These are phyloP conservation scores for Globisporangium carolinianum DNA, from an alignment of 352 stramenopile genomes.

Conservation along the genomic window DNA sequence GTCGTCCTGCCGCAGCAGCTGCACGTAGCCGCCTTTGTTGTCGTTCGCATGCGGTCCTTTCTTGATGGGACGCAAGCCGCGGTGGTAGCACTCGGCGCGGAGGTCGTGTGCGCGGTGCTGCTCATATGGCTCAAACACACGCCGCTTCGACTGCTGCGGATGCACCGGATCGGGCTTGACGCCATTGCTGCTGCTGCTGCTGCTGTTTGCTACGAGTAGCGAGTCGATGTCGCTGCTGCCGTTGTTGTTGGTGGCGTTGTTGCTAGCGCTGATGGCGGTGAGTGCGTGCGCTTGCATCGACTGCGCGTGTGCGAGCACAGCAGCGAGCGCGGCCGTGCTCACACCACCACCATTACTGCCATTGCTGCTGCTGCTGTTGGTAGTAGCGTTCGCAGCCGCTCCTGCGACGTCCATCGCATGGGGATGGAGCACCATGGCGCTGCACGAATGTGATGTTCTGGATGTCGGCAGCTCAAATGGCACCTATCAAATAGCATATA, in stretches of 20 bases:
- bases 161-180: constrained; percentile 38
- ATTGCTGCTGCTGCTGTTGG: not conserved
- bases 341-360: constrained; percentile 1
- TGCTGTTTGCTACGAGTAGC: constrained; percentile 36
- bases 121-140: constrained; percentile 64
- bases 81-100: constrained; percentile 73
- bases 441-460: not conserved
- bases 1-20: constrained; percentile 60
- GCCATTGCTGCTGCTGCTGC: constrained; percentile 15
- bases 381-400: not conserved
- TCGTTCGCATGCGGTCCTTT: constrained; percentile 80
- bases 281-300: not conserved
- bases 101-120: constrained; percentile 66
- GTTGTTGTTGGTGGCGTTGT: not conserved
- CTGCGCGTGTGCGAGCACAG: not conserved
- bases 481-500: too few relatives aligned
- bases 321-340: constrained; percentile 3
- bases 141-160: constrained; percentile 25
- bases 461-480: too few relatives aligned
- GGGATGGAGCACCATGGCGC: not conserved
- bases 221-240: constrained; percentile 47
- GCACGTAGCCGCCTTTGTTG: constrained; percentile 79
- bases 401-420: not conserved
- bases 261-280: not conserved
- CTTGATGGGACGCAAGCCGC: constrained; percentile 69